These are phyloP conservation scores for Aspergillus fumigatus DNA, from an alignment of 2,329 filamentous ascomycete species.

Conservation along the genomic window DNA sequence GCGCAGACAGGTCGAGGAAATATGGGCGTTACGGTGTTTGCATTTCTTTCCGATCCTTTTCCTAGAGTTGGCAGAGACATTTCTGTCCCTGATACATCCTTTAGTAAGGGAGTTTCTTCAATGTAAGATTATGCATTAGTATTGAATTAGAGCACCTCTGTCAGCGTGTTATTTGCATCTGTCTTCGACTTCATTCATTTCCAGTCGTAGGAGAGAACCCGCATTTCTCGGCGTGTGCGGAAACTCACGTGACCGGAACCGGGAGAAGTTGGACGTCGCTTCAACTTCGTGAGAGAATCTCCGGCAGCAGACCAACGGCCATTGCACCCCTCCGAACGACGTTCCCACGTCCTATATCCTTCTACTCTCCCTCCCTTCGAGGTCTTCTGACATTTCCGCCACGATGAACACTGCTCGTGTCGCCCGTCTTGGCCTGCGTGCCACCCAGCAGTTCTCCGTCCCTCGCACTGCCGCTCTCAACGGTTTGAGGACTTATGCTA, in stretches of 20 bases:
- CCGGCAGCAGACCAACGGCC: slow-evolving; percentile 8
- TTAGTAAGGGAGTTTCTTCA: neutral
- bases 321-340: slow-evolving; percentile 21
- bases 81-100: neutral
- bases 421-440: slow-evolving; percentile 54
- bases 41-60: slow-evolving; percentile 5
- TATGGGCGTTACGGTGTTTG: slow-evolving; percentile 14
- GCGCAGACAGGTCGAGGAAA: slow-evolving; percentile 2
- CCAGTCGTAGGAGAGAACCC: slow-evolving; percentile 2
- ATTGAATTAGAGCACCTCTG: neutral
- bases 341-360: slow-evolving; percentile 22
- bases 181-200: neutral
- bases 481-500: slow-evolving; percentile 69
- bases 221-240: slow-evolving; percentile 24
- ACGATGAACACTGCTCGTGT: slow-evolving; percentile 55
- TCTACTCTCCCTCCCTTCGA: slow-evolving; percentile 19
- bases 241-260: slow-evolving; percentile 24
- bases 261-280: slow-evolving; percentile 23
- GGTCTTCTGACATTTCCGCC: slow-evolving; percentile 20
- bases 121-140: neutral
- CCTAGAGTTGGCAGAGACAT: slow-evolving; percentile 2
- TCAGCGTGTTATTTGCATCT: neutral
- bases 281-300: slow-evolving; percentile 14
- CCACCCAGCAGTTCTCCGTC: slow-evolving; percentile 42
- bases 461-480: slow-evolving; percentile 38